phyloP scores from a whole-genome alignment of 2,329 filamentous ascomycete species.

The Bipolaris gigantea region DNA sequence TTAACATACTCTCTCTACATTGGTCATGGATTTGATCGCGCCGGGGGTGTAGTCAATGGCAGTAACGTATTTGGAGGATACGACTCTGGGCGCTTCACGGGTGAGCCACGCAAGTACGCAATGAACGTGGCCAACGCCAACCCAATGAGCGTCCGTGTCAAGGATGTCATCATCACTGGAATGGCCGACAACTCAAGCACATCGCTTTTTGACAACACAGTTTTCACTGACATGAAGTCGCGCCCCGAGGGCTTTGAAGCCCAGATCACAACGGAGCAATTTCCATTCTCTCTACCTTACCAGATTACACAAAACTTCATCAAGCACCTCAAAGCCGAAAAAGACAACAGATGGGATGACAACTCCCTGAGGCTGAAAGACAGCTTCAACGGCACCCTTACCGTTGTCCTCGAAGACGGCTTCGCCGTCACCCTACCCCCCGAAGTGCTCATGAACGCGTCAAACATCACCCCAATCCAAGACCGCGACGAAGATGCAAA shows the following conservation, averaged over 20 bases:
- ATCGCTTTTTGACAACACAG: conserved; percentile 39
- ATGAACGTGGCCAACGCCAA: conserved; percentile 38
- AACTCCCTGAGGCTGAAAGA: conserved; percentile 43
- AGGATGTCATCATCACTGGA: conserved; percentile 45
- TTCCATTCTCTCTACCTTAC: conserved; percentile 47
- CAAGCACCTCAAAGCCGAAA: conserved; percentile 37
- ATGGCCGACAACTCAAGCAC: conserved; percentile 33
- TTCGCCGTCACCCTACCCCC: conserved; percentile 46
- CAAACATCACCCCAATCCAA: conserved; percentile 44
- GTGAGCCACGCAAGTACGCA: conserved; percentile 36
- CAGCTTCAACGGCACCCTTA: conserved; percentile 45
- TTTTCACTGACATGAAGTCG: conserved; percentile 39
- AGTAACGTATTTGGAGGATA: conserved; percentile 51
- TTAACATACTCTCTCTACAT: conserved; percentile 50
- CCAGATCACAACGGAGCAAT: conserved; percentile 49
- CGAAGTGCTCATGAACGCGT: conserved; percentile 44
- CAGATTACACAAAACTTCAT: conserved; percentile 48
- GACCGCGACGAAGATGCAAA: conserved; percentile 31
- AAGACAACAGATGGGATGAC: conserved; percentile 44
- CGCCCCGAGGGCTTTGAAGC: conserved; percentile 43
- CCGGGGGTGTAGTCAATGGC: conserved; percentile 48
- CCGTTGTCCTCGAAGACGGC: conserved; percentile 46
- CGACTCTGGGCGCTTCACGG: conserved; percentile 49
- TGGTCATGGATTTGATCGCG: conserved; percentile 47
- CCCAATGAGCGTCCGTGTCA: conserved; percentile 45